phyloP scores from a whole-genome alignment of 2,329 filamentous ascomycete genomes.

The Penicillium frequentans region DNA sequence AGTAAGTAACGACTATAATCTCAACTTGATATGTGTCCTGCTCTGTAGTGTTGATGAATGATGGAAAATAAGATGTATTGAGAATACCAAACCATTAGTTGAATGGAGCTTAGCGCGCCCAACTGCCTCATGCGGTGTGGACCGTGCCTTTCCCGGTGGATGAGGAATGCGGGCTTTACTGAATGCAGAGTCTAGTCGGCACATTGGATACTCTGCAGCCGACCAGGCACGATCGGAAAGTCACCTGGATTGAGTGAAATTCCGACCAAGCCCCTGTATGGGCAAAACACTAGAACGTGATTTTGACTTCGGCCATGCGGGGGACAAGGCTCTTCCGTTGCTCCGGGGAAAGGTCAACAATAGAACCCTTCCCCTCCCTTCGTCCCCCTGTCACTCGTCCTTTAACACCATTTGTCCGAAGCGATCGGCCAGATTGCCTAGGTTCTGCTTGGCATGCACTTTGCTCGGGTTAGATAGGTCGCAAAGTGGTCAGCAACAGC shows the following conservation, averaged over 20 bases:
- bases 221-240: background rate
- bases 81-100: background rate
- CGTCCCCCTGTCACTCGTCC: background rate
- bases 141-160: background rate
- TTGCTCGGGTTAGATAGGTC: background rate
- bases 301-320: conserved; percentile 35
- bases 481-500: background rate
- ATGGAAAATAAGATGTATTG: background rate
- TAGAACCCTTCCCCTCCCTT: background rate
- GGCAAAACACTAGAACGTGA: background rate
- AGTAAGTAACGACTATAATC: background rate
- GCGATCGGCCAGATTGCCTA: conserved; percentile 6
- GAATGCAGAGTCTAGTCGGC: background rate
- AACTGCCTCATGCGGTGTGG: conserved; percentile 5
- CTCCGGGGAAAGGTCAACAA: conserved; percentile 30
- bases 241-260: background rate
- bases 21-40: background rate
- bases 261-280: background rate
- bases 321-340: conserved; percentile 34
- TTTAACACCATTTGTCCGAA: conserved; percentile 16
- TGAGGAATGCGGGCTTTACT: conserved; percentile 1
- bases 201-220: background rate
- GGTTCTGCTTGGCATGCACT: background rate
- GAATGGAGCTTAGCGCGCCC: background rate
- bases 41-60: background rate